These are phyloP conservation scores for Sugiyamaella novakii DNA, from an alignment of 1,139 yeast species.

Conservation along the genomic window DNA sequence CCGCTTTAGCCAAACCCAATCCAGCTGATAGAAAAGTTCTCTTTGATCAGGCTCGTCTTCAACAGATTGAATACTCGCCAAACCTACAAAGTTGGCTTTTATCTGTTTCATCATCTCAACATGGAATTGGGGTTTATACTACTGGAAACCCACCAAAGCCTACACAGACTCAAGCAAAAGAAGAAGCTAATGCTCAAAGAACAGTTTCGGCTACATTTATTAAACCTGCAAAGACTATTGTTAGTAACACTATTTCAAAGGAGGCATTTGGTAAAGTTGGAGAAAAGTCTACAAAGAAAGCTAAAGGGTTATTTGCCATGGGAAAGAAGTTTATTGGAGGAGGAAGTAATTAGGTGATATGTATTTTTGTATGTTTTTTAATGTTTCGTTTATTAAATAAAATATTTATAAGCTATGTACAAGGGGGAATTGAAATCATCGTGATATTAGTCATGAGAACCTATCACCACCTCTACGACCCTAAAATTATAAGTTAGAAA, in stretches of 20 bases:
- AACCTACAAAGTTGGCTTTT: constrained; percentile 43
- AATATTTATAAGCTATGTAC: constrained; percentile 14
- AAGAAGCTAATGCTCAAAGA: constrained; percentile 30
- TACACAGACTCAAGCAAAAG: constrained; percentile 29
- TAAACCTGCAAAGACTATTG: constrained; percentile 32
- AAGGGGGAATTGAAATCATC: constrained; percentile 5
- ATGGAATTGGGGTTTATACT: constrained; percentile 31
- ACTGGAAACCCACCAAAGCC: constrained; percentile 40
- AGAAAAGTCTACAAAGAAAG: constrained; percentile 40
- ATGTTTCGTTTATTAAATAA: constrained; percentile 4
- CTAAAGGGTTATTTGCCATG: constrained; percentile 43
- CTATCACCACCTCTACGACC: constrained; percentile 35
- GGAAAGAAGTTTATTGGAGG: constrained; percentile 38
- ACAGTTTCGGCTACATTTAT: constrained; percentile 33
- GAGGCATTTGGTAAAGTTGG: constrained; percentile 40
- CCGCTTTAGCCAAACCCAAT: constrained; percentile 36
- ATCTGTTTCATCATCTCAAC: constrained; percentile 25
- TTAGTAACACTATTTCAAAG: constrained; percentile 26
- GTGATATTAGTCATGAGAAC: constrained; percentile 17
- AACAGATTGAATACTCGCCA: constrained; percentile 40
- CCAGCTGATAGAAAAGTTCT: constrained; percentile 35
- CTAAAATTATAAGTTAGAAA: constrained; percentile 17
- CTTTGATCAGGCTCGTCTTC: constrained; percentile 36
- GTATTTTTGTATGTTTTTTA: neutral
- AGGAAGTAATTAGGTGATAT: neutral